Evolutionary conservation across 164 flowering plant genomes (phyloP).

Genomic region (Macadamia integrifolia): DNA sequence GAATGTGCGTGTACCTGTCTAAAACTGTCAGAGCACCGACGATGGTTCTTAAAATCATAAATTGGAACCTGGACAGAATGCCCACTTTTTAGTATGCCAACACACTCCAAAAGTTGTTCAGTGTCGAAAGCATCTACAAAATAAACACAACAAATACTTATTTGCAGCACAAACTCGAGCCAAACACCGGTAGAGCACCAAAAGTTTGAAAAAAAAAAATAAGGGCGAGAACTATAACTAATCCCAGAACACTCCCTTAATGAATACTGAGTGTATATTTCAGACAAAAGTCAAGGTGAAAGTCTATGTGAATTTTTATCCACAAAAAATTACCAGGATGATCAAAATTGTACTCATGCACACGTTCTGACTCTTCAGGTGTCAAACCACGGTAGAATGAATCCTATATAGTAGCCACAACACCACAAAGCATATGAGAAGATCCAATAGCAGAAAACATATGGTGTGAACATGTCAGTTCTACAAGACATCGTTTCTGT

Average conservation of each 20-base stretch:
- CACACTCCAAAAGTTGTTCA: constrained; percentile 82
- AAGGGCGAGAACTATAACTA: background rate
- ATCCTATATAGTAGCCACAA: constrained; percentile 29
- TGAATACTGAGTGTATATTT: background rate
- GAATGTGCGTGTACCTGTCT: constrained; percentile 52
- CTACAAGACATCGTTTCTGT: too few relatives aligned
- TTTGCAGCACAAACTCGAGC: background rate
- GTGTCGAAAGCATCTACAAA: constrained; percentile 91
- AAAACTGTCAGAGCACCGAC: constrained; percentile 69
- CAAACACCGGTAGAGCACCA: background rate
- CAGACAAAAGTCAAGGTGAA: background rate
- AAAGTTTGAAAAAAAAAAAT: background rate
- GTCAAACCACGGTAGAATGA: constrained; percentile 61
- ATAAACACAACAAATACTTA: constrained; percentile 13
- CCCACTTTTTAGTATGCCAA: constrained; percentile 59
- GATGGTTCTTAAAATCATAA: constrained; percentile 86
- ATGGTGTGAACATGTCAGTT: too few relatives aligned
- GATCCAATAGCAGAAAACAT: too few relatives aligned
- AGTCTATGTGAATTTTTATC: background rate
- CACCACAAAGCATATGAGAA: background rate
- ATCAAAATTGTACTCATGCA: constrained; percentile 56
- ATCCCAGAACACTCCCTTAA: too few relatives aligned
- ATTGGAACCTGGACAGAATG: constrained; percentile 84
- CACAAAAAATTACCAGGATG: constrained; percentile 44
- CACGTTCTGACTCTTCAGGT: constrained; percentile 47